Percentiles rank a stretch among this genome's conserved stretches.
These are phyloP conservation scores for Aspergillus sp. DNA, from an alignment of 2,329 filamentous ascomycete genomes.

Conservation along the genomic window DNA sequence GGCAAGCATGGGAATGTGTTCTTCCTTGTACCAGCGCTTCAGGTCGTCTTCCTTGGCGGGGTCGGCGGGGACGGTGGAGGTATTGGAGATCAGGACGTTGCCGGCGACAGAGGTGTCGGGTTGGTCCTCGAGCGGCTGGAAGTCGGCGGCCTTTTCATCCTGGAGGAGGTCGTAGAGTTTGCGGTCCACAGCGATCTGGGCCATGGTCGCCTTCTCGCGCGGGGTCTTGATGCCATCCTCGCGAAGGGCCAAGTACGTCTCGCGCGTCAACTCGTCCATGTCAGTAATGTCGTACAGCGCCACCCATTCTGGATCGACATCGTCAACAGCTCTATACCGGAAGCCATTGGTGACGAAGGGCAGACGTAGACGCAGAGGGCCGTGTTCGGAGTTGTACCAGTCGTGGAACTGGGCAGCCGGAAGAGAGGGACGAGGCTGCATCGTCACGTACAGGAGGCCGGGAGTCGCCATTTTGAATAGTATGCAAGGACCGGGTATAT, in stretches of 20 bases:
- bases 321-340: constrained; percentile 70
- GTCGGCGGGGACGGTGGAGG: constrained; percentile 58
- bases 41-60: constrained; percentile 58
- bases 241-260: constrained; percentile 60
- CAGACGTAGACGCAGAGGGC: constrained; percentile 74
- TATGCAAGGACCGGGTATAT: not conserved
- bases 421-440: constrained; percentile 71
- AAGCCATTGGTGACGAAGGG: constrained; percentile 75
- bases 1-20: constrained; percentile 70
- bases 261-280: constrained; percentile 67
- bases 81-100: constrained; percentile 63
- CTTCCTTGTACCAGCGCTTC: constrained; percentile 70
- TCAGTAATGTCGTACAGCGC: constrained; percentile 79
- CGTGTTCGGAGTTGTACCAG: constrained; percentile 94
- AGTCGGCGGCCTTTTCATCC: constrained; percentile 56
- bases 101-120: constrained; percentile 60
- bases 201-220: constrained; percentile 61
- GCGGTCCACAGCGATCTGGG: constrained; percentile 67
- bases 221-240: constrained; percentile 54
- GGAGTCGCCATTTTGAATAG: constrained; percentile 43
- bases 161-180: constrained; percentile 68
- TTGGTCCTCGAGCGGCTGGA: constrained; percentile 60
- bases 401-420: constrained; percentile 75
- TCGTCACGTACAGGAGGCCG: constrained; percentile 81
- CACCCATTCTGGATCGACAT: constrained; percentile 65